phyloP scores from a whole-genome alignment of 2,329 filamentous ascomycete genomes.

The Botrytis pseudocinerea region DNA sequence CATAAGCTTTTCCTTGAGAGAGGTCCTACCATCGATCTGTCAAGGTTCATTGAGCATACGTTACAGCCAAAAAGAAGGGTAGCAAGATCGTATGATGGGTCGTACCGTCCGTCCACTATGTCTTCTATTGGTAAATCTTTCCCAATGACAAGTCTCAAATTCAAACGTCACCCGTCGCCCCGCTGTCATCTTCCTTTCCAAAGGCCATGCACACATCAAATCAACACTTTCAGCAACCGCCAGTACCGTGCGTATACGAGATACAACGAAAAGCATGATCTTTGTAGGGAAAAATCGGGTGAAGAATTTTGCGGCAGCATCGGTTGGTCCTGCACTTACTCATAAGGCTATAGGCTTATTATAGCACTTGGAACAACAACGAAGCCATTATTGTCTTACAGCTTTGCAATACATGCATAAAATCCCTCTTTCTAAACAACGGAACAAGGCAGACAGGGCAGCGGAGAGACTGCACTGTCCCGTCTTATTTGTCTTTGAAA shows the following conservation, averaged over 20 bases:
- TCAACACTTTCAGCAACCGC: constrained; percentile 2
- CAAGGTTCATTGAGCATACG: not conserved
- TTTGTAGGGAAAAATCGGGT: not conserved
- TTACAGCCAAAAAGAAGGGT: not conserved
- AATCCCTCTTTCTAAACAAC: not conserved
- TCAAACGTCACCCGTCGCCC: constrained; percentile 17
- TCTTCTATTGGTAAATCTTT: constrained; percentile 11
- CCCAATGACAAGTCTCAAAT: constrained; percentile 11
- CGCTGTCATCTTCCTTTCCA: constrained; percentile 10
- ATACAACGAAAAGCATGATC: not conserved
- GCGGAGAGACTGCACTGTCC: not conserved
- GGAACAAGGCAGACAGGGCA: not conserved
- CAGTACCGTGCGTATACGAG: not conserved
- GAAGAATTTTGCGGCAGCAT: not conserved
- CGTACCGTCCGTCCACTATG: not conserved
- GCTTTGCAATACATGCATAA: not conserved
- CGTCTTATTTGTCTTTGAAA: not conserved
- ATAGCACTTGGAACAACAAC: constrained; percentile 5
- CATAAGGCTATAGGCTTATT: constrained; percentile 4
- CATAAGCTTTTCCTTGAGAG: not conserved
- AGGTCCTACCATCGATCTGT: constrained; percentile 7
- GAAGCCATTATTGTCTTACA: not conserved
- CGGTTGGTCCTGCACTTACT: not conserved
- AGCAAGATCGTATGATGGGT: constrained; percentile 12
- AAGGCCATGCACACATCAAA: not conserved